Conservation (phyloP, 2,329 filamentous ascomycete genomes). For the Neopestalotiopsis sp. region DNA sequence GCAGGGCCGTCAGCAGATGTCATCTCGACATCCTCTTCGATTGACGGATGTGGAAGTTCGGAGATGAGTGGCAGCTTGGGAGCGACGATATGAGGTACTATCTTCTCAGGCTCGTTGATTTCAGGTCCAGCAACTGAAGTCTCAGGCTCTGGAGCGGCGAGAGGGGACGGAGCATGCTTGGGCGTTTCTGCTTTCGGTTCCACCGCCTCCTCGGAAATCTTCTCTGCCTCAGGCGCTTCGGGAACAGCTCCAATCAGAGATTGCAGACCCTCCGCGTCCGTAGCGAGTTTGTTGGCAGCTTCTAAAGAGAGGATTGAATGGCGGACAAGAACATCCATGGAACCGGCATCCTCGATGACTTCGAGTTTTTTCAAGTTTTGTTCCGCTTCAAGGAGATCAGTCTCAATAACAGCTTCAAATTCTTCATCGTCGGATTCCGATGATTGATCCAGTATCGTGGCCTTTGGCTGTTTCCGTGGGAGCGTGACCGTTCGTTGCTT, state of each 20-base stretch:
- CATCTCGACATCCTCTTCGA: conserved; percentile 32
- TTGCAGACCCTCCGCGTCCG: conserved; percentile 47
- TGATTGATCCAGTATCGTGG: conserved; percentile 44
- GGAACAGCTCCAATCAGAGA: conserved; percentile 50
- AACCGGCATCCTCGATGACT: conserved; percentile 40
- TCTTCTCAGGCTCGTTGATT: conserved; percentile 24
- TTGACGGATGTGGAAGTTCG: conserved; percentile 32
- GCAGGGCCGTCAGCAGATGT: conserved; percentile 19
- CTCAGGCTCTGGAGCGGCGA: background rate
- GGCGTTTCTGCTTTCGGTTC: conserved; percentile 23
- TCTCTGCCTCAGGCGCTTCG: conserved; percentile 32
- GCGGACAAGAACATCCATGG: conserved; percentile 48
- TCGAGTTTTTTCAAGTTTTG: conserved; percentile 53
- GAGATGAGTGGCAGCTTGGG: conserved; percentile 16
- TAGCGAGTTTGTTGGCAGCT: conserved; percentile 52
- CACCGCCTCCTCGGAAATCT: conserved; percentile 17
- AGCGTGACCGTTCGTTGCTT: conserved; percentile 43
- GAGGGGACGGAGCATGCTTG: conserved; percentile 27
- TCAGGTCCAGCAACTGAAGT: conserved; percentile 5
- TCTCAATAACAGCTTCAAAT: conserved; percentile 61
- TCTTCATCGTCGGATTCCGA: conserved; percentile 63
- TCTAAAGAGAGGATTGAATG: conserved; percentile 55
- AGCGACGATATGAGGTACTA: conserved; percentile 19
- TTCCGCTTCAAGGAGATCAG: conserved; percentile 57
- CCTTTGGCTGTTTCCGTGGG: conserved; percentile 40